Conservation (phyloP, 1,284 basidiomycete species). For the Trametes polyzona region DNA sequence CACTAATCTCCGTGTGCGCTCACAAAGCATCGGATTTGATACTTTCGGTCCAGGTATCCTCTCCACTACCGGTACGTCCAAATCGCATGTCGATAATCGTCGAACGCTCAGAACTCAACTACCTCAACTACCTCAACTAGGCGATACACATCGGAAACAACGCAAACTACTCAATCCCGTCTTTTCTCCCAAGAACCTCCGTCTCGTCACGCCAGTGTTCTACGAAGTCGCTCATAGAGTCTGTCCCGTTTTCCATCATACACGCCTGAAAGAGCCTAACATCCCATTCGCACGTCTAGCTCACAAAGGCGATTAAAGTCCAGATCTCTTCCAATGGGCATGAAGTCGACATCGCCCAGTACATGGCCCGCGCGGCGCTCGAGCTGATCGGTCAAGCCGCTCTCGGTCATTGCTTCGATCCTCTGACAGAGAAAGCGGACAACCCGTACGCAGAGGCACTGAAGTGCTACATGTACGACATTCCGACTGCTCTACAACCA, state of each 20-base stretch:
- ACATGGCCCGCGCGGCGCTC: conserved; percentile 9
- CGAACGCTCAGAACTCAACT: not conserved
- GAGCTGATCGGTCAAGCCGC: conserved; percentile 13
- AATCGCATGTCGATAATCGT: not conserved
- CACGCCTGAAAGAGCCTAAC: not conserved
- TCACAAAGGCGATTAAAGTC: not conserved
- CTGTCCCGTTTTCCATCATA: not conserved
- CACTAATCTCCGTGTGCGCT: too few relatives aligned
- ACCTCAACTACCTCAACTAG: not conserved
- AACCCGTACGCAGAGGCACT: conserved; percentile 27
- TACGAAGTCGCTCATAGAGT: conserved; percentile 29
- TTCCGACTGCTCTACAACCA: too few relatives aligned
- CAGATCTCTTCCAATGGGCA: not conserved
- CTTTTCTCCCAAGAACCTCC: conserved; percentile 32
- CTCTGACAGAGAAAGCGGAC: conserved; percentile 5
- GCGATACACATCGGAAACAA: conserved; percentile 26
- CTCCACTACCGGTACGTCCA: not conserved
- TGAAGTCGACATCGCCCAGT: conserved; percentile 8
- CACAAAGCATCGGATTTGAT: not conserved
- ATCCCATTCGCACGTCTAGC: not conserved
- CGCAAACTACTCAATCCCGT: conserved; percentile 34
- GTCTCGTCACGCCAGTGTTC: conserved; percentile 30
- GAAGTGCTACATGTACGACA: conserved; percentile 27
- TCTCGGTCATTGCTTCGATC: conserved; percentile 17
- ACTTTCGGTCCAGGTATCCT: not conserved